phyloP scores from a whole-genome alignment of 2,329 filamentous ascomycete species.

The Raffaelea arxii region DNA sequence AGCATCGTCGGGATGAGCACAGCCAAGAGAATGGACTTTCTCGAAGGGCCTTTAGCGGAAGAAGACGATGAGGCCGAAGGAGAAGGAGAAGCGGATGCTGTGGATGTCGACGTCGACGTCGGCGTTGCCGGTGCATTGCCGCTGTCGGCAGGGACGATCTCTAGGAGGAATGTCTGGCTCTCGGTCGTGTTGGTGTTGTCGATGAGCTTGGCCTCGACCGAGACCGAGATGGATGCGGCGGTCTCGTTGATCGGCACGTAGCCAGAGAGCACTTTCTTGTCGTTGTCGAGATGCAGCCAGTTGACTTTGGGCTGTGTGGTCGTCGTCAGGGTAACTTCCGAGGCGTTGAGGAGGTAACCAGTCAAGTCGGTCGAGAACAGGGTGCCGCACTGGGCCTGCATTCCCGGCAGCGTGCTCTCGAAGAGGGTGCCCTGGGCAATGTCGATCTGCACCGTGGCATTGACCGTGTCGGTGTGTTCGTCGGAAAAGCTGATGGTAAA shows the following conservation, averaged over 20 bases:
- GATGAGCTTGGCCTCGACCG: constrained; percentile 22
- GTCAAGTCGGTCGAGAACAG: constrained; percentile 32
- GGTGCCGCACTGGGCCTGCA: constrained; percentile 31
- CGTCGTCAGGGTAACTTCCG: constrained; percentile 27
- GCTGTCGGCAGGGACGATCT: constrained; percentile 19
- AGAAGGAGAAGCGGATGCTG: constrained; percentile 5
- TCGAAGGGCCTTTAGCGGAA: background rate
- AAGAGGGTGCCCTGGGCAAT: constrained; percentile 26
- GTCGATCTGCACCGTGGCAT: constrained; percentile 36
- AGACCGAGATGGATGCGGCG: constrained; percentile 15
- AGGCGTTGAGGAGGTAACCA: constrained; percentile 29
- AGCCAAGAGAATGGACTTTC: constrained; percentile 27
- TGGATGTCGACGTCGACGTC: constrained; percentile 10
- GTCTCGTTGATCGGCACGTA: constrained; percentile 25
- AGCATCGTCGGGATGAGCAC: constrained; percentile 33
- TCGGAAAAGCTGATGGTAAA: constrained; percentile 53
- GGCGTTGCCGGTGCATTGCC: constrained; percentile 17
- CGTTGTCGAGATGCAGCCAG: constrained; percentile 32
- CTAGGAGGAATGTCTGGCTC: constrained; percentile 26
- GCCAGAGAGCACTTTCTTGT: constrained; percentile 27
- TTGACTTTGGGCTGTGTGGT: constrained; percentile 23
- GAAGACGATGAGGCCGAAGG: background rate
- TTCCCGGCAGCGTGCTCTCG: constrained; percentile 25
- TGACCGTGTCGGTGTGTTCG: constrained; percentile 47
- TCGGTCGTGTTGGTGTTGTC: constrained; percentile 23